A percentile compares a stretch with the other conserved stretches of the same genome.
These are phyloP conservation scores for Botryococcus braunii DNA, from an alignment of 163 green algal genomes.

Conservation along the genomic window DNA sequence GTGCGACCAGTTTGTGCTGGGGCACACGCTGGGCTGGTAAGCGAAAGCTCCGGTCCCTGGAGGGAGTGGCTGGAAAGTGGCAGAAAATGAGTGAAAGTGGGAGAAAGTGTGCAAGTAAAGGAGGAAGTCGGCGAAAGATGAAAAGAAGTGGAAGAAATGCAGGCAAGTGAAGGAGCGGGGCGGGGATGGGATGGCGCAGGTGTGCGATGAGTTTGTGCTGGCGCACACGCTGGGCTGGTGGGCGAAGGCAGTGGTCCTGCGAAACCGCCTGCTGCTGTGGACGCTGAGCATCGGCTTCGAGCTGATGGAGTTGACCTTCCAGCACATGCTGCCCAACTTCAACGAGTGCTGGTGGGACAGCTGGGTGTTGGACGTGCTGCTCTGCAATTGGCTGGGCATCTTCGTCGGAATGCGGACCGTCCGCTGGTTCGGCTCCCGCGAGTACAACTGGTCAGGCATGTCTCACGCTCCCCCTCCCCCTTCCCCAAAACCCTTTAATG, in stretches of 20 bases:
- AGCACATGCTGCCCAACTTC: constrained; percentile 94
- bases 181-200: too few species aligned
- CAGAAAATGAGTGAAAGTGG: too few species aligned
- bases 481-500: too few species aligned
- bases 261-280: constrained; percentile 70
- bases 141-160: too few species aligned
- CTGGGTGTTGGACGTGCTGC: constrained; percentile 82
- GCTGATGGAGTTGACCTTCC: constrained; percentile 80
- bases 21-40: constrained; percentile 75
- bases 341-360: constrained; percentile 93
- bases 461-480: too few species aligned
- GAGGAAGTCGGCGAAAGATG: too few species aligned
- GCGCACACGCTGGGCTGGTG: constrained; percentile 79
- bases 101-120: too few species aligned
- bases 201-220: constrained; percentile 89
- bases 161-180: too few species aligned
- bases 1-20: constrained; percentile 88
- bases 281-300: constrained; percentile 63
- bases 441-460: constrained; percentile 76
- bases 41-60: constrained; percentile 58
- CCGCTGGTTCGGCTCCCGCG: constrained; percentile 53
- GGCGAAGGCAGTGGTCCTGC: constrained; percentile 57
- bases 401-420: constrained; percentile 38
- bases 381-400: constrained; percentile 79
- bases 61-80: too few species aligned